Conservation (phyloP, 106 monocot species). For the Phalaenopsis aphrodite region DNA sequence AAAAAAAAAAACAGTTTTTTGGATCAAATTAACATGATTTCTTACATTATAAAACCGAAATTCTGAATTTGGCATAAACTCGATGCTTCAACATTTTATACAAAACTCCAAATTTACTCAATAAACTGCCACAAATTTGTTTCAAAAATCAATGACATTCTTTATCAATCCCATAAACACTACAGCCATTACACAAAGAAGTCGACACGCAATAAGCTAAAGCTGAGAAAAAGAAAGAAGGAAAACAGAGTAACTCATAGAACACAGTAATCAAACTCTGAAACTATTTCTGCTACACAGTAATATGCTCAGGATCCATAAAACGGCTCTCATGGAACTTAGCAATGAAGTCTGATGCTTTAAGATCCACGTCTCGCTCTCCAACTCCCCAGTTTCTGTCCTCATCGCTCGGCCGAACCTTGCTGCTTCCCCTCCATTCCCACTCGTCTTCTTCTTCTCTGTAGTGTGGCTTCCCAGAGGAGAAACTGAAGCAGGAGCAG, state of each 20-base stretch:
- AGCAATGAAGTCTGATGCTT: slow-evolving; percentile 14
- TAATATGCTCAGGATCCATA: slow-evolving; percentile 8
- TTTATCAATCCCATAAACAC: background rate
- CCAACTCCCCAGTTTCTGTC: slow-evolving; percentile 12
- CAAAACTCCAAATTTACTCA: too few species aligned
- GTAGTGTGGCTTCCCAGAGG: background rate
- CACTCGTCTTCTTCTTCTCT: slow-evolving; percentile 12
- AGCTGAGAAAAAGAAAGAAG: background rate
- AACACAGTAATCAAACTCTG: background rate
- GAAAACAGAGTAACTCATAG: background rate
- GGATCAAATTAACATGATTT: background rate
- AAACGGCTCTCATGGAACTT: slow-evolving; percentile 14
- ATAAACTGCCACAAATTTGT: too few species aligned
- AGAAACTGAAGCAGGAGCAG: slow-evolving; percentile 5
- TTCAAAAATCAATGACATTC: too few species aligned
- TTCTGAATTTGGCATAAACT: background rate
- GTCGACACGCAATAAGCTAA: background rate
- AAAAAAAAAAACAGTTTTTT: background rate
- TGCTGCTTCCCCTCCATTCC: slow-evolving; percentile 7
- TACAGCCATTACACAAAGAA: background rate
- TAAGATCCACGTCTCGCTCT: slow-evolving; percentile 11
- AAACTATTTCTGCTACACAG: background rate
- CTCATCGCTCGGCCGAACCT: slow-evolving; percentile 11
- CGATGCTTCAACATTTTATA: background rate
- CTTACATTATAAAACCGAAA: background rate